These are phyloP conservation scores for Grammothele lineata DNA, from an alignment of 768 basidiomycete genomes.

Conservation along the genomic window DNA sequence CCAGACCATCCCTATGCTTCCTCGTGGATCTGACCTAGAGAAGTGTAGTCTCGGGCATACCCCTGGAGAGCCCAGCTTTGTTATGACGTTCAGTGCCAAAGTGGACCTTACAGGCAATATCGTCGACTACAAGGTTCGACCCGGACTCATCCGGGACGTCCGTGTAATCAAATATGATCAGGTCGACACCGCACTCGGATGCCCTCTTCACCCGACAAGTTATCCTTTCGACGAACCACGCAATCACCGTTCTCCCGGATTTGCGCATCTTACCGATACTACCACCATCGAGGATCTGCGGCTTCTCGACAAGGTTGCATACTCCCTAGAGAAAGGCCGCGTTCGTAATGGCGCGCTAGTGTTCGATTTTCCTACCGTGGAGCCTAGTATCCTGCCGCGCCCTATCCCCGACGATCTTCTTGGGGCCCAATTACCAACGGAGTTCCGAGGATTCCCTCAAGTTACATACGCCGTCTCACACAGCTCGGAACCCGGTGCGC, in stretches of 20 bases:
- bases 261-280: not conserved
- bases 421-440: constrained; percentile 1
- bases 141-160: constrained; percentile 73
- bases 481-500: constrained; percentile 37
- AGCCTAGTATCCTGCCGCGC: constrained; percentile 26
- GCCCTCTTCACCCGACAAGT: not conserved
- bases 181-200: constrained; percentile 52
- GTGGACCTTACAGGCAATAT: constrained; percentile 61
- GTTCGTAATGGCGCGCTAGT: constrained; percentile 22
- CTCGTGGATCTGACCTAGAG: constrained; percentile 47
- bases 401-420: constrained; percentile 22
- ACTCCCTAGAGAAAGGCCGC: constrained; percentile 6
- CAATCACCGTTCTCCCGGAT: not conserved
- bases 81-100: constrained; percentile 78
- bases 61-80: constrained; percentile 43
- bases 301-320: constrained; percentile 26
- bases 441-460: constrained; percentile 43
- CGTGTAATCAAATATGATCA: constrained; percentile 58
- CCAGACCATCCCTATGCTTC: constrained; percentile 69
- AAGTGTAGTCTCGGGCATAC: constrained; percentile 45
- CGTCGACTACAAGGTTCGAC: constrained; percentile 61
- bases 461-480: constrained; percentile 41
- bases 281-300: constrained; percentile 24
- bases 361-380: constrained; percentile 20
- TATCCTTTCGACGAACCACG: constrained; percentile 43